Percentiles rank a stretch among this genome's conserved stretches.
Evolutionary conservation across 495 filamentous ascomycete species (phyloP).

Genomic region (Ramalina intermedia): DNA sequence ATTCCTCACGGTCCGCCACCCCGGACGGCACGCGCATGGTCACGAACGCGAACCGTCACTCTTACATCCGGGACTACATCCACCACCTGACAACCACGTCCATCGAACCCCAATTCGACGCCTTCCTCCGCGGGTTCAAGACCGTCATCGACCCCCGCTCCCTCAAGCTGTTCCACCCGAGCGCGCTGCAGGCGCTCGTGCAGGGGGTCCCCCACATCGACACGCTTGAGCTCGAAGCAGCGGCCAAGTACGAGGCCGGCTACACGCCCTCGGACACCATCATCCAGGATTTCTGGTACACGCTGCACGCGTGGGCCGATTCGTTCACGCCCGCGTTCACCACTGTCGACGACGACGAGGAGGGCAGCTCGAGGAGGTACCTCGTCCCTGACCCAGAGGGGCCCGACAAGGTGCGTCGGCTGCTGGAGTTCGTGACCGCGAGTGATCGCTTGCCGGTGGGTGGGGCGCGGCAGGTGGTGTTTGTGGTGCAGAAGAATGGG

Average conservation of each 20-base stretch:
- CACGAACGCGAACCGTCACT: constrained; percentile 59
- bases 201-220: constrained; percentile 74
- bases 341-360: constrained; percentile 6
- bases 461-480: constrained; percentile 63
- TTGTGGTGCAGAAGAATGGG: constrained; percentile 70
- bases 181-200: constrained; percentile 57
- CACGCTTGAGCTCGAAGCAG: constrained; percentile 49
- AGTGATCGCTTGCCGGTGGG: constrained; percentile 81
- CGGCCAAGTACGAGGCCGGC: constrained; percentile 62
- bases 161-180: constrained; percentile 54
- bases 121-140: constrained; percentile 72
- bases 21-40: constrained; percentile 37
- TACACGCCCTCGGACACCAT: constrained; percentile 52
- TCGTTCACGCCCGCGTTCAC: neutral
- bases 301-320: constrained; percentile 33
- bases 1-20: too few species aligned
- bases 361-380: constrained; percentile 31
- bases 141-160: constrained; percentile 56
- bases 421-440: constrained; percentile 91
- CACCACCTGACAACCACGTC: constrained; percentile 69
- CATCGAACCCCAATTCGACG: constrained; percentile 59
- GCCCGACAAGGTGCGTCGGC: constrained; percentile 48
- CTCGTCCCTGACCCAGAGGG: neutral
- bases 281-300: constrained; percentile 69
- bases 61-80: constrained; percentile 81